Percentiles rank a stretch among this genome's conserved stretches.
These are phyloP conservation scores for Aquilaria malaccensis DNA, from an alignment of 345 rosid genomes.

Conservation along the genomic window DNA sequence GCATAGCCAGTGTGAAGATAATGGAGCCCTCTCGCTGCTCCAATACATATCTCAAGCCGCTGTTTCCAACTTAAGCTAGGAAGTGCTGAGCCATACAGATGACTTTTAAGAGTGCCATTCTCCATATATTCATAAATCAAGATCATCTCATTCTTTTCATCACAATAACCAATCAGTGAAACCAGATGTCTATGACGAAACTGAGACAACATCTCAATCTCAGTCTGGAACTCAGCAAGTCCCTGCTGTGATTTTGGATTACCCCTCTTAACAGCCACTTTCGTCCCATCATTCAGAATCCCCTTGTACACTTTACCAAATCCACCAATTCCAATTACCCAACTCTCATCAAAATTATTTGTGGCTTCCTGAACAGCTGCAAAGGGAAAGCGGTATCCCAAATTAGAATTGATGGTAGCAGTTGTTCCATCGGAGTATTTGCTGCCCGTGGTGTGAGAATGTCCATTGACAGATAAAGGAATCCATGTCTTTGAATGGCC, in stretches of 20 bases:
- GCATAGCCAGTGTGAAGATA: conserved; percentile 71
- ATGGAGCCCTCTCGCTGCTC: conserved; percentile 66
- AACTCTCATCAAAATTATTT: conserved; percentile 59
- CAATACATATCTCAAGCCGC: conserved; percentile 63
- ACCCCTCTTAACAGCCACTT: conserved; percentile 75
- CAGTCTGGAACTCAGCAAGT: conserved; percentile 67
- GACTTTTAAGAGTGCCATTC: conserved; percentile 69
- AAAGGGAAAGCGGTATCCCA: conserved; percentile 46
- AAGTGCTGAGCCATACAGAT: conserved; percentile 49
- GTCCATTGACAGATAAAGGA: conserved; percentile 43
- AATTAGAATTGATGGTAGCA: conserved; percentile 31
- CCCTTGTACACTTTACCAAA: conserved; percentile 82
- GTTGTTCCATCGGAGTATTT: conserved; percentile 52
- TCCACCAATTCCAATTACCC: conserved; percentile 69
- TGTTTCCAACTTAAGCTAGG: conserved; percentile 65
- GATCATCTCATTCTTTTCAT: conserved; percentile 71
- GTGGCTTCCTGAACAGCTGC: conserved; percentile 61
- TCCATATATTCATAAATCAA: conserved; percentile 73
- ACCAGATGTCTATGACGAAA: conserved; percentile 77
- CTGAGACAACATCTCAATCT: conserved; percentile 77
- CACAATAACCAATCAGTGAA: conserved; percentile 81
- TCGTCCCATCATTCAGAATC: conserved; percentile 43
- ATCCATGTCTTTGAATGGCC: conserved; percentile 63
- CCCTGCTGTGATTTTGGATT: conserved; percentile 74
- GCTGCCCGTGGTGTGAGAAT: conserved; percentile 42